Base-by-base conservation (phyloP, 257 asterid species). In the Solanum piurae region DNA sequence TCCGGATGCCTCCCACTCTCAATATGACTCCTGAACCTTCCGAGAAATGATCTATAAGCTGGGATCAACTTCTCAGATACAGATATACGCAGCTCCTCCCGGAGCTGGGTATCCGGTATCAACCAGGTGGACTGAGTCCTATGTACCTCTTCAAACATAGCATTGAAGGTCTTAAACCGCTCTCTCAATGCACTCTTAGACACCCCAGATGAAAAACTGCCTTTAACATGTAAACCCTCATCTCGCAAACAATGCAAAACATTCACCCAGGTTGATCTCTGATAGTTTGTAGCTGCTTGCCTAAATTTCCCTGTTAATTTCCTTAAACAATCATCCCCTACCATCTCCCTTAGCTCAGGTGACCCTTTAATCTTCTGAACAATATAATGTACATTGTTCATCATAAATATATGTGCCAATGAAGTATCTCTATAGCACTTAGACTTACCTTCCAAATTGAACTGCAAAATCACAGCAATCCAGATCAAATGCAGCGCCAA, bases 1-100 rank as follows among this genome's bases (percentile, higher is more conserved):
- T 96, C 99, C 0, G 98, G 98, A 89, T 96, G 98, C 90, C 93
- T 93, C 86, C 98, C 98, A 74, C 96, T 95, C 93, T 96, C 99
- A 18, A 96, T 94, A 87, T 95, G 98, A 86, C 93, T 93, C 92
- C 98, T 95, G 90, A 91, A 95, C 84, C 98, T 93, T 80, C 98
- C 98, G 44, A 95, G 96, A 89, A 96, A 96, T 3, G 98, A 95
- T 66, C 98, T 89, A 86, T 96, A 96, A 23, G 98, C 98, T 3
- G 99, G 98, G 86, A 96, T 89, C 88, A 96, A 86, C 91, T 84
- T 89, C 89, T 95, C 96, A 0, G 96, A 93, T 80, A 96, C 90
- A 87, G 99, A 95, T 86, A 96, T 95, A 71, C 98, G 91, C 25
- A 96, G 96, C 92, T 96, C 99, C 90, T 96, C 99, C 0, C 99